Percentiles rank a stretch among this genome's conserved stretches.
These are phyloP conservation scores for Penicillium sp. DNA, from an alignment of 2,329 filamentous ascomycete species.

Conservation along the genomic window DNA sequence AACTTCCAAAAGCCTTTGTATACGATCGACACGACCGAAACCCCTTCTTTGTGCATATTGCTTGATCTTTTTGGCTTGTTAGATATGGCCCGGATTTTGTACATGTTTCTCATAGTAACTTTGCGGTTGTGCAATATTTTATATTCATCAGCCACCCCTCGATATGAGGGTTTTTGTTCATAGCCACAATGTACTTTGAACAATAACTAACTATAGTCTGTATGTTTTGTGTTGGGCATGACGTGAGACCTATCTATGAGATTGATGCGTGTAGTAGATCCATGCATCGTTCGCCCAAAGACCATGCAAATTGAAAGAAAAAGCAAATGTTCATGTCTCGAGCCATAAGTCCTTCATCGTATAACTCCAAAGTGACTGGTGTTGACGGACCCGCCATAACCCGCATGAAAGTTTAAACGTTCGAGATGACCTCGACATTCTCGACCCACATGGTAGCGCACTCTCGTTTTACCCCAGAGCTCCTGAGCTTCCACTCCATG, in stretches of 20 bases:
- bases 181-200: neutral
- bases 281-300: no score
- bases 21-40: slow-evolving; percentile 25
- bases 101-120: slow-evolving; percentile 11
- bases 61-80: slow-evolving; percentile 10
- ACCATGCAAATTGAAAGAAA: no score
- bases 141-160: neutral
- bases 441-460: slow-evolving; percentile 1
- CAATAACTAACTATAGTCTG: neutral
- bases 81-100: slow-evolving; percentile 6
- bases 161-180: neutral
- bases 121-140: neutral
- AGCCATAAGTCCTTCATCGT: no score
- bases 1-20: slow-evolving; percentile 16
- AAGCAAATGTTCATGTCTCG: no score
- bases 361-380: neutral
- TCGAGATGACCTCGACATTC: neutral
- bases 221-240: neutral
- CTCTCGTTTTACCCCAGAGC: neutral
- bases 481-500: neutral
- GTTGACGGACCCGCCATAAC: neutral
- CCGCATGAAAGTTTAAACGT: slow-evolving; percentile 4
- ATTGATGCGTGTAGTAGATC: no score
- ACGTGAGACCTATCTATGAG: neutral
- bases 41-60: slow-evolving; percentile 15